Conservation (phyloP, 805 yeast species). For the Starmerella stigmatis region DNA sequence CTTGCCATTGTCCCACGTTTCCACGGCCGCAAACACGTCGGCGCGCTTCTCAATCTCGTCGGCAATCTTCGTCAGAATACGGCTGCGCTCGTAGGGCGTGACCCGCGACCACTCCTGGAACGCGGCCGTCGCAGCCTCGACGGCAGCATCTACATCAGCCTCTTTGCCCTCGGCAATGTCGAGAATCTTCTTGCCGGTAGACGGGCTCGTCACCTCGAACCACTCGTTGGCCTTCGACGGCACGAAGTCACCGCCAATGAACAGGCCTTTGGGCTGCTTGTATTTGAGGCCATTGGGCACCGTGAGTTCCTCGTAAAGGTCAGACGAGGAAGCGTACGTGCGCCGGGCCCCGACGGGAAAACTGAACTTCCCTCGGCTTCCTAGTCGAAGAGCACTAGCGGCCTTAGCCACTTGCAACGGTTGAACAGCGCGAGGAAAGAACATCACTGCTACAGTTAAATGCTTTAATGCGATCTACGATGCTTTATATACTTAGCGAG, state of each 20-base stretch:
- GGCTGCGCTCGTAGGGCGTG: constrained; percentile 59
- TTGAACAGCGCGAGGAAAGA: background rate
- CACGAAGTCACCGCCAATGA: constrained; percentile 59
- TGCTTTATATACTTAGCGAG: too few species aligned
- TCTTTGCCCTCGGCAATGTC: constrained; percentile 64
- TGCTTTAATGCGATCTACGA: too few species aligned
- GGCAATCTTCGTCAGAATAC: constrained; percentile 58
- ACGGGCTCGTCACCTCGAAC: constrained; percentile 55
- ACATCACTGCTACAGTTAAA: background rate
- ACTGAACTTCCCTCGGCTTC: background rate
- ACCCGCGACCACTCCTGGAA: constrained; percentile 58
- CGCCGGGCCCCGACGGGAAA: background rate
- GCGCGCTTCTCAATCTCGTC: constrained; percentile 64
- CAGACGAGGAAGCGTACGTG: constrained; percentile 5
- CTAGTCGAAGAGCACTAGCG: background rate
- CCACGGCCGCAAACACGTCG: constrained; percentile 68
- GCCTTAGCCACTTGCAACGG: background rate
- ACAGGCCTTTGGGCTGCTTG: constrained; percentile 65
- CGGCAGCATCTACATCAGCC: constrained; percentile 78
- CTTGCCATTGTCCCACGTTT: constrained; percentile 85
- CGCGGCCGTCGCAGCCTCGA: constrained; percentile 72
- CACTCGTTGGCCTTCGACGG: constrained; percentile 48
- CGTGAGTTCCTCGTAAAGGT: constrained; percentile 15
- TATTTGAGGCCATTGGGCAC: constrained; percentile 33
- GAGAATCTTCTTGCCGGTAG: constrained; percentile 62